Evolutionary conservation across 2,329 filamentous ascomycete species (phyloP).

Genomic region (Huntiella savannae): DNA sequence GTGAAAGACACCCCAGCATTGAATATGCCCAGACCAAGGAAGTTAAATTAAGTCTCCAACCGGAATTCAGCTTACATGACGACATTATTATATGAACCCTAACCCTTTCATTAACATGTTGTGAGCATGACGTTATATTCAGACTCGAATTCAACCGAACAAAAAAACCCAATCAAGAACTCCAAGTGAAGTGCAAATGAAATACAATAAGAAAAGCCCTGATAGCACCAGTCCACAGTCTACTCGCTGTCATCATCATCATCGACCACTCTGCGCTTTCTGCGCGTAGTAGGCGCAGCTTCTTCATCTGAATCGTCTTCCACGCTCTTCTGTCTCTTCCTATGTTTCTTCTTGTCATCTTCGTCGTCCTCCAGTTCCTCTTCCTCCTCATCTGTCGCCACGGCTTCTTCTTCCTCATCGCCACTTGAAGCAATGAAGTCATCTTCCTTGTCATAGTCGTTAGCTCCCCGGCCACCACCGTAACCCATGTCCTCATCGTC

Average conservation of each 20-base stretch:
- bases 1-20: no score
- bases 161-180: no score
- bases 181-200: no score
- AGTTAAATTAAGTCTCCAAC: no score
- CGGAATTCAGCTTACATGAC: no score
- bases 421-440: slow-evolving; percentile 62
- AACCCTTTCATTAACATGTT: no score
- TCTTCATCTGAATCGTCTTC: slow-evolving; percentile 31
- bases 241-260: slow-evolving; percentile 35
- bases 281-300: slow-evolving; percentile 32
- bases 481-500: slow-evolving; percentile 55
- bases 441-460: slow-evolving; percentile 62
- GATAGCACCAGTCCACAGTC: slow-evolving; percentile 1
- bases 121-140: no score
- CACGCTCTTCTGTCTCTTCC: slow-evolving; percentile 32
- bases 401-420: slow-evolving; percentile 45
- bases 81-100: no score
- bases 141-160: no score
- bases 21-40: no score
- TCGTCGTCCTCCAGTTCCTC: slow-evolving; percentile 30
- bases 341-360: slow-evolving; percentile 20
- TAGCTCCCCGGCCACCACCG: slow-evolving; percentile 43
- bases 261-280: slow-evolving; percentile 37
- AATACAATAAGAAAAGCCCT: no score
- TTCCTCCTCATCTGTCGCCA: slow-evolving; percentile 45